A percentile compares a stretch with the other conserved stretches of the same genome.
phyloP scores from a whole-genome alignment of 2,329 filamentous ascomycete genomes.

The Helicocarpus griseus region DNA sequence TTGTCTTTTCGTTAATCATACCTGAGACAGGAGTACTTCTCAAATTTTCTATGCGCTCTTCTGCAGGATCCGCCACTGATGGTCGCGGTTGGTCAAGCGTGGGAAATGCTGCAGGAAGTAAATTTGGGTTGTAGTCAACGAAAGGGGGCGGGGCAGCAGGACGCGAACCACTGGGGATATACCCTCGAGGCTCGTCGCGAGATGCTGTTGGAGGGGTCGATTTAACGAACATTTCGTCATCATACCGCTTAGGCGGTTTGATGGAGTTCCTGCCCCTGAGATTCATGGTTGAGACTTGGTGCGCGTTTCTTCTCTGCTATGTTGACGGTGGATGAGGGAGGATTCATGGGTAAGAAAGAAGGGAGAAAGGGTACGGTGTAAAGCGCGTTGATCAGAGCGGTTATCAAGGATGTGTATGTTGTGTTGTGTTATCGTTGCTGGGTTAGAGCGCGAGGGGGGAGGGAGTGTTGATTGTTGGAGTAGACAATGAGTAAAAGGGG shows the following conservation, averaged over 20 bases:
- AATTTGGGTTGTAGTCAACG: slow-evolving; percentile 29
- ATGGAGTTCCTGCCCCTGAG: slow-evolving; percentile 26
- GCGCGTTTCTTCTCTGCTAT: not conserved
- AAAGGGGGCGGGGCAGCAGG: slow-evolving; percentile 10
- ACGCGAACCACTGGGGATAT: slow-evolving; percentile 9
- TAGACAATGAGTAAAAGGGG: too few relatives aligned
- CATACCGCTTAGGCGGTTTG: slow-evolving; percentile 20
- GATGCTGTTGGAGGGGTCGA: slow-evolving; percentile 10
- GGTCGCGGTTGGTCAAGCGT: slow-evolving; percentile 18
- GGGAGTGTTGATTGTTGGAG: too few relatives aligned
- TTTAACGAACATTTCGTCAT: slow-evolving; percentile 18
- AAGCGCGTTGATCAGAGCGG: too few relatives aligned
- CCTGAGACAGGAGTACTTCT: not conserved
- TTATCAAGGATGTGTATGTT: too few relatives aligned
- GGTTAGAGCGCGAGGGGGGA: too few relatives aligned
- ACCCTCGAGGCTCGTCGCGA: not conserved
- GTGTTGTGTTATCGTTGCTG: too few relatives aligned
- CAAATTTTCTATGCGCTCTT: not conserved
- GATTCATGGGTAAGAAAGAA: too few relatives aligned
- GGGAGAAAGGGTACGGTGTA: too few relatives aligned
- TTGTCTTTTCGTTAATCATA: too few relatives aligned
- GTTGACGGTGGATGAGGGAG: not conserved
- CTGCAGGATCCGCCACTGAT: too few relatives aligned
- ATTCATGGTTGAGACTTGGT: not conserved
- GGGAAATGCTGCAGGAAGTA: slow-evolving; percentile 34